These are phyloP conservation scores for Paramecium primaurelia DNA, from an alignment of 73 alveolate genomes.

Conservation along the genomic window DNA sequence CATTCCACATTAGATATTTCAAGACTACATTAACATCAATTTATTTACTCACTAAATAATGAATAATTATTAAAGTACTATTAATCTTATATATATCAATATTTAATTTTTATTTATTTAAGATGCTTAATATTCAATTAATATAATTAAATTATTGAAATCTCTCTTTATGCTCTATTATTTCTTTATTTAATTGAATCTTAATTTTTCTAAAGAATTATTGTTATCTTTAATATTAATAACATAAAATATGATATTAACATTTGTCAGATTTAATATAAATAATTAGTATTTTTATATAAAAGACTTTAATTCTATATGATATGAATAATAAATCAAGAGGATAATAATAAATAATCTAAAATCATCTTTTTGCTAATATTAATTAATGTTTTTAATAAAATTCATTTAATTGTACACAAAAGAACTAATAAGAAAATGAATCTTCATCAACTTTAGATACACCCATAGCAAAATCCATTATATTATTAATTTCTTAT, in stretches of 20 bases:
- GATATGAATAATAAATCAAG: neutral
- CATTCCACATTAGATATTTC: neutral
- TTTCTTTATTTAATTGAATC: no score
- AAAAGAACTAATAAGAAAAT: slow-evolving; percentile 2
- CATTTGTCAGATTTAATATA: no score
- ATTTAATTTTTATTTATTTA: neutral
- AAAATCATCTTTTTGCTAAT: neutral
- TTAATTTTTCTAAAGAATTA: no score
- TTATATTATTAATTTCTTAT: neutral
- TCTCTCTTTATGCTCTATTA: no score
- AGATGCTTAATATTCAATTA: neutral
- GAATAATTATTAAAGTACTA: no score
- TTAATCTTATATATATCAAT: no score
- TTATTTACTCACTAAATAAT: neutral
- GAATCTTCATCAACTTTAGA: slow-evolving; percentile 23
- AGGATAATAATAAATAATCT: neutral
- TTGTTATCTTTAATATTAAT: no score
- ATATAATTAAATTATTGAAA: neutral
- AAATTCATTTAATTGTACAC: slow-evolving; percentile 2
- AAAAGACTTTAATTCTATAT: no score
- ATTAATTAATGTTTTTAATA: slow-evolving; percentile 13
- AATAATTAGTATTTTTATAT: no score
- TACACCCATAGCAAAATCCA: slow-evolving; percentile 36
- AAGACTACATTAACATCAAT: neutral
- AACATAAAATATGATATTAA: no score